phyloP scores from a whole-genome alignment of 2,329 filamentous ascomycete genomes.

The Xylaria sp. region DNA sequence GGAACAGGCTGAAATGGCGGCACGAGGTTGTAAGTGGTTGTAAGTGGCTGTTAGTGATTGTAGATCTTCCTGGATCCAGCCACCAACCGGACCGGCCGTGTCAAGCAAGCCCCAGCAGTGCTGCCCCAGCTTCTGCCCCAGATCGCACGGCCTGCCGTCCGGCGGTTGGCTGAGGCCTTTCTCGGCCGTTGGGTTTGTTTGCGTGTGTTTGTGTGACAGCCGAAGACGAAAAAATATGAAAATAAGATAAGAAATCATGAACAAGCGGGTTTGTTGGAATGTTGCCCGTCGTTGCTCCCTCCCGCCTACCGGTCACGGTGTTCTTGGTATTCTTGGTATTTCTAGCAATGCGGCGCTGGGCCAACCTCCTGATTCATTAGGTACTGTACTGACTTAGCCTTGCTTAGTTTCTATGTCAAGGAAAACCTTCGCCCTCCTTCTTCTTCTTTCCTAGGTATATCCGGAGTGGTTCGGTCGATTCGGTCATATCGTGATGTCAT shows the following conservation, averaged over 20 bases:
- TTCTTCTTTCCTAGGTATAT: neutral
- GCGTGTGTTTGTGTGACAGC: neutral
- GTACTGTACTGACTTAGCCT: neutral
- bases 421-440: neutral
- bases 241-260: neutral
- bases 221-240: neutral
- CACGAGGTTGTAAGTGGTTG: neutral
- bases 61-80: neutral
- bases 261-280: conserved; percentile 18
- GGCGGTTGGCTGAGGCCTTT: conserved; percentile 20
- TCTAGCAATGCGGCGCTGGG: neutral
- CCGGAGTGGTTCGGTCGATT: neutral
- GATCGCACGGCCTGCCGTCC: neutral
- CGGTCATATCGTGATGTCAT: conserved; percentile 8
- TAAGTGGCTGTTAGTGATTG: conserved; percentile 10
- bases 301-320: neutral
- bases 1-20: neutral
- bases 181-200: conserved; percentile 9
- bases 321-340: neutral
- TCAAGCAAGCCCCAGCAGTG: conserved; percentile 6
- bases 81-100: neutral
- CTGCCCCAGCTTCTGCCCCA: conserved; percentile 2
- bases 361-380: conserved; percentile 5
- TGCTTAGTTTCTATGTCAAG: neutral
- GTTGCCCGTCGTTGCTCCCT: conserved; percentile 10